Base-by-base conservation (phyloP, 305 asterid genomes). In the Fraxinus sp. region DNA sequence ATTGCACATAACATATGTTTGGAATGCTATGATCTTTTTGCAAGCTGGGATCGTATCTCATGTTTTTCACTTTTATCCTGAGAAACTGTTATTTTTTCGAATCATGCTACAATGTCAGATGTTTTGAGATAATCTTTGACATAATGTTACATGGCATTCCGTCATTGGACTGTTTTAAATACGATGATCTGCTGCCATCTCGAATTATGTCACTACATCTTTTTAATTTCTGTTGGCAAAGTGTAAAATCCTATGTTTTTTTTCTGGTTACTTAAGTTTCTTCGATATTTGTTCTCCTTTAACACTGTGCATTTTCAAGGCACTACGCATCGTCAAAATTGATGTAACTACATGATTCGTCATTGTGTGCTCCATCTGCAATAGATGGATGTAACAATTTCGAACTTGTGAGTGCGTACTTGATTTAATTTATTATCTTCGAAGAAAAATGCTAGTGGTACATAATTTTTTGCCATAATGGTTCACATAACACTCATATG, bases 1-100 rank as follows among this genome's bases (percentile, higher is more conserved):
- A 70, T 24, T 55, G 89, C 85, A 86, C 84, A 88, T 86, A 83
- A 32, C 35, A 32, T 32, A 32, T 59, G 59, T 72, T 37, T 77
- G 74, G 79, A 81, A 82, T 52, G 83, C 80, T 41, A 2, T 36
- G 30, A 74, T n/a, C 75, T 71, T 35, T 39, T 22, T 71, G 44
- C 35, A 11, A 26, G 37, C 18, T 24, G 18, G 74, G 3, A 0
- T 62, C 32, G 32, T 62, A 62, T 59, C 32, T 22, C 28, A 4
- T 62, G 70, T 62, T 22, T 62, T 62, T 62, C 71, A 7, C 28
- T 59, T 62, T 62, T 62, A 62, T 22, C 71, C 32, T 0, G 14
- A 62, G 32, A 62, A 22, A 62, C 28, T 20, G 66, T 55, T 62
- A 9, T n/a, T 11, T 68, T 76, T 8, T 18, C 4, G n/a, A 46